Evolutionary conservation across 139 green algal species (phyloP), one percentile per base, ranked within the genome.

Genomic region (Eudorina sp.): DNA sequence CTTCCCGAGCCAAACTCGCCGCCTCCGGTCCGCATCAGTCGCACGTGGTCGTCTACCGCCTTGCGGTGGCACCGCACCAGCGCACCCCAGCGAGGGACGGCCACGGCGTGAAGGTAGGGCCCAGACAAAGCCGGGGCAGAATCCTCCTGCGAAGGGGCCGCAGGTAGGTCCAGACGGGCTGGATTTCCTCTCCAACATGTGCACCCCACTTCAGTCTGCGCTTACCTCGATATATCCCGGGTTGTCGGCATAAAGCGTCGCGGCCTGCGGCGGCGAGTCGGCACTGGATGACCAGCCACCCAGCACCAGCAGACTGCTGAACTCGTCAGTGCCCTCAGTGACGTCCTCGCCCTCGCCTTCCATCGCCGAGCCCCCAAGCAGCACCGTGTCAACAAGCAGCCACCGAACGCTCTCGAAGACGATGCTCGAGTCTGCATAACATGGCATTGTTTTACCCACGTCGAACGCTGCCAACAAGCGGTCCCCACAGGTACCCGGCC

Each of bases 11-110:
- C 69, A 23, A 64, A 84, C 14, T 62, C 77, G 3, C 69, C 78
- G 51, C 36, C 36, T 0, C 29, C 1, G 29, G 60, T 38, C 48
- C 77, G 51, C 43, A 80, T 13, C 70, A 95, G 36, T 53, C 91
- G 93, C 14, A 96, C 62, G 70, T 96, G 94, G 25, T 94, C 90
- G 64, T 96, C 94, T 3, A 48, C 76, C 11, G 89, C 68, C 88
- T 93, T 93, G 84, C 90, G 89, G 86, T 96, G 94, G 25, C 87
- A 76, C 4, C 80, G 79, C 34, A 94, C 82, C 0, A 83, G 31
- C 23, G 78, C 85, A 38, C 72, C 88, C 94, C 93, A 96, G 29
- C 77, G 53, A 3, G 78, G 53, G 31, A 94, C 51, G 0, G 72
- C 19, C 3, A 66, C 40, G 25, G 31, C 46, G 62, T 92, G 53